A percentile compares a stretch with the other conserved stretches of the same genome.
Conservation (phyloP, 2,329 filamentous ascomycete genomes). For the Gnomoniopsis smithogilvyi region DNA sequence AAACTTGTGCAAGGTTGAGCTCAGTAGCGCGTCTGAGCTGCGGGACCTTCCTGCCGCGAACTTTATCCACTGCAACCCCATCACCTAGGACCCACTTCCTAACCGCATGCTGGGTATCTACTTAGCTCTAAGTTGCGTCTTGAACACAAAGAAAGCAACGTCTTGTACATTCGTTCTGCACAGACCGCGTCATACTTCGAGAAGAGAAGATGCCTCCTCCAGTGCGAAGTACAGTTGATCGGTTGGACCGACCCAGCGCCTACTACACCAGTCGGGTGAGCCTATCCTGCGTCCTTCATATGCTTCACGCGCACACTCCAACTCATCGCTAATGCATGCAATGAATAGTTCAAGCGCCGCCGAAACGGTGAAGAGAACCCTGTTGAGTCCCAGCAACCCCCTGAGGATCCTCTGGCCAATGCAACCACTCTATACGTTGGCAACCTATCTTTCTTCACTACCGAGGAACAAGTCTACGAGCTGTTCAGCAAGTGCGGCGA, state of each 20-base stretch:
- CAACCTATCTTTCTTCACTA: conserved; percentile 98
- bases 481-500: conserved; percentile 95
- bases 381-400: conserved; percentile 46
- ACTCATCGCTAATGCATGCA: conserved; percentile 19
- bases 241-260: conserved; percentile 90
- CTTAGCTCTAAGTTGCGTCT: not conserved
- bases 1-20: not conserved
- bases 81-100: too few species aligned
- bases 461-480: conserved; percentile 98
- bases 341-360: conserved; percentile 53
- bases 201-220: conserved; percentile 40
- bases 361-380: conserved; percentile 51
- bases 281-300: conserved; percentile 18
- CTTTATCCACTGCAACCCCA: not conserved
- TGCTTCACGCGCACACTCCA: not conserved
- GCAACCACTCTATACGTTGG: conserved; percentile 97
- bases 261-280: conserved; percentile 83
- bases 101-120: too few species aligned
- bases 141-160: not conserved
- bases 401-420: conserved; percentile 76
- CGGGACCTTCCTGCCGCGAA: too few species aligned
- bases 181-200: conserved; percentile 12
- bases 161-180: not conserved
- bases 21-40: too few species aligned
- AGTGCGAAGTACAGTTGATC: conserved; percentile 73